Base-by-base conservation (phyloP, 2,329 filamentous ascomycete genomes). In the Epichloe gansuensis region DNA sequence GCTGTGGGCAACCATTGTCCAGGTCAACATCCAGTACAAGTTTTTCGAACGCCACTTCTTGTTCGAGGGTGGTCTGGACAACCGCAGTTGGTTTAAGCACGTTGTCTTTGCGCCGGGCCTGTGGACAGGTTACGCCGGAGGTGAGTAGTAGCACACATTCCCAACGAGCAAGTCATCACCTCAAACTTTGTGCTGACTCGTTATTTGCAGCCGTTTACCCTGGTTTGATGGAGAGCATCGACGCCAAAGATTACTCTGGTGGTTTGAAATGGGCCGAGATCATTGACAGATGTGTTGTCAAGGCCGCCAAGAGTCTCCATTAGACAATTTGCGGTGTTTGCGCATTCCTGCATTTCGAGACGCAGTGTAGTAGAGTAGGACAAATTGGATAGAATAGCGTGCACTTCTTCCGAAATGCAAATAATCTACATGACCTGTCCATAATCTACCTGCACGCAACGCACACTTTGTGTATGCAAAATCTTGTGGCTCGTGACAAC, bases 91-190 rank as follows among this genome's bases (percentile, higher is more conserved):
- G 89, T 97, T 91, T 72, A 96, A 96, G 71, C 91, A 96, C 62
- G 85, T 95, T 2, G 85, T 96, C 1, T 96, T 94, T 68, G 90
- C 90, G 1, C 90, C 90, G 0, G 90, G 90, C 0, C 66, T 91
- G 47, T 95, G 89, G 89, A 95, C 89, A 0, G 90, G 90, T 0
- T 96, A 96, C 66, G 74, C 89, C 0, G 90, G 89, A 62, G 78
- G 80, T 83, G 61, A 68, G 76, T 70, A 13, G 47, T 70, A 13
- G 47, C 38, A 41, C 15, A 7, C 17, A 7, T 4, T 35, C 9
- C 2, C 35, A 5, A 9, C 34, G 31, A 15, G 21, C 43, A 21
- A 13, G 3, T 5, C 21, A 35, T 34, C 2, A 12, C 11, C 4
- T 15, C 23, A 0, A 27, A n/a, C 58, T 45, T 57, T 34, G 17